Base-by-base conservation (phyloP, 2,329 filamentous ascomycete genomes). In the Colletotrichum neosansevieriae region DNA sequence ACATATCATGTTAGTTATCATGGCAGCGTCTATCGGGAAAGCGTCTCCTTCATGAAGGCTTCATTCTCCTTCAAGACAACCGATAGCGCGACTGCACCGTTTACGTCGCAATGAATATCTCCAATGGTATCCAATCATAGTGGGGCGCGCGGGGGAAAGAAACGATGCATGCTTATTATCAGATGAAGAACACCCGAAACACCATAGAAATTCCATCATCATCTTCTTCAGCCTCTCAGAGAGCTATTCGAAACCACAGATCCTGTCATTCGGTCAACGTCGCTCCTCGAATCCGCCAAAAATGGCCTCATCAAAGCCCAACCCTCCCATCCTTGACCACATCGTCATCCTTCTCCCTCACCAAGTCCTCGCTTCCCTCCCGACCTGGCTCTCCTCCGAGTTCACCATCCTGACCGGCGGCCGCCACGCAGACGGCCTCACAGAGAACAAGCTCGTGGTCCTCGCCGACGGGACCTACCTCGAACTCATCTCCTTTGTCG, bases 381-480 rank as follows among this genome's bases (percentile, higher is more conserved):
- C 88, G 5, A 15, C 76, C 1, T 86, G 81, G 78, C 77, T 92
- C 40, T 80, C 81, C 2, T 74, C 83, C 6, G 79, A 84, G 56
- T 90, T 92, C 78, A 85, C 82, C 54, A 78, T 92, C 61, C 83
- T 85, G 36, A 82, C 86, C 2, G 90, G 90, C 61, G 90, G 90
- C 40, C 81, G 79, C 15, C 89, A 92, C 73, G 85, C 87, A 9
- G 89, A 89, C 70, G 85, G 85, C 13, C 80, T 80, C 71, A 92
- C 85, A 1, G 85, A 84, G 69, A 92, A 92, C 78, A 85, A 84
- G 49, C 84, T 92, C 17, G 84, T 91, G 19, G 78, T 90, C 13
- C 85, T 92, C 67, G 73, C 80, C 29, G 89, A 92, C 72, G 90
- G 90, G 34, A 85, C 84, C 21, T 92, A 92, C 77, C 79, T 92